Percentiles rank a stretch among this genome's conserved stretches.
Evolutionary conservation across 2,329 filamentous ascomycete genomes (phyloP).

Genomic region (Proliferodiscus dingleyae): DNA sequence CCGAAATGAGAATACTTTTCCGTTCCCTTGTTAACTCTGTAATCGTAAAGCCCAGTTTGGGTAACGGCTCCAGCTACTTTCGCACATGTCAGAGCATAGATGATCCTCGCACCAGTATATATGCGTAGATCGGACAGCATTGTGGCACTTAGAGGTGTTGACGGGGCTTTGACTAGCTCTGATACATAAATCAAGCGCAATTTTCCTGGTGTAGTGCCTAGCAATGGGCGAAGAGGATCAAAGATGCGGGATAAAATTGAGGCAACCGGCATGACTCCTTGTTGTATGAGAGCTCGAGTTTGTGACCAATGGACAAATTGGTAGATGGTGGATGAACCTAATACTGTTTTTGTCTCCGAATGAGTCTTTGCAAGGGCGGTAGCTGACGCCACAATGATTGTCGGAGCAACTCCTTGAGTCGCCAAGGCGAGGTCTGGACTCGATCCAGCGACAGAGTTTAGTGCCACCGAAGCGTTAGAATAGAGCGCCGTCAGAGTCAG

Average conservation of each 20-base stretch:
- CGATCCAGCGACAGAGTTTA: constrained; percentile 80
- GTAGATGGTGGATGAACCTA: constrained; percentile 55
- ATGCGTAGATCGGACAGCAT: constrained; percentile 77
- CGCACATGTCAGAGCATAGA: constrained; percentile 79
- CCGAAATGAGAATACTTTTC: constrained; percentile 66
- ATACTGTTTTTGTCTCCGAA: constrained; percentile 51
- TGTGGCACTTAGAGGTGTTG: constrained; percentile 60
- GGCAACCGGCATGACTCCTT: constrained; percentile 68
- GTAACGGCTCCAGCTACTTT: constrained; percentile 84
- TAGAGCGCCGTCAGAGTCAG: constrained; percentile 79
- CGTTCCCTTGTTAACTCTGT: constrained; percentile 50
- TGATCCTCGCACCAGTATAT: constrained; percentile 71
- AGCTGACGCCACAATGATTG: constrained; percentile 74
- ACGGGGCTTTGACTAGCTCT: constrained; percentile 60
- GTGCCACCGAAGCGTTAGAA: constrained; percentile 76
- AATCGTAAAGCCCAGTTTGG: constrained; percentile 86
- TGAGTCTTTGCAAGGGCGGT: constrained; percentile 67
- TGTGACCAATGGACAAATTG: constrained; percentile 68
- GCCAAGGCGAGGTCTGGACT: constrained; percentile 68
- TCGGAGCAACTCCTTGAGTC: constrained; percentile 71
- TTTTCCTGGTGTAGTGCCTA: constrained; percentile 63
- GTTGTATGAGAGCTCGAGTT: constrained; percentile 60
- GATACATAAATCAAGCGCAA: constrained; percentile 78
- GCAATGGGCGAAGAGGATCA: constrained; percentile 50
- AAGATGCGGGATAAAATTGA: constrained; percentile 59